Conservation (phyloP, 2,329 filamentous ascomycete species). For the Clarireedia hainanense region DNA sequence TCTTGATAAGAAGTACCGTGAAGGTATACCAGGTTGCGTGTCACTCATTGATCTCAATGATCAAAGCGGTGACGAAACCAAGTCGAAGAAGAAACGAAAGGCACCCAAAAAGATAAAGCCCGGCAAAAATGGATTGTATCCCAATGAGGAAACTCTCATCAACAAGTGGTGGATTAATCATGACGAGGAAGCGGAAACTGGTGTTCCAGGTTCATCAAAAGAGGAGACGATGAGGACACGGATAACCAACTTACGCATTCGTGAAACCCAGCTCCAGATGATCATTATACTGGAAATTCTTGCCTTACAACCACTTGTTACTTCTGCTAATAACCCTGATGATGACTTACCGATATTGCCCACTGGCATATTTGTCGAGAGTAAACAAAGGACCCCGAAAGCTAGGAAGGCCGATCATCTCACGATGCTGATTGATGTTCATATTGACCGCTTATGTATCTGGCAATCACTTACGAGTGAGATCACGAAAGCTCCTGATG, state of each 20-base stretch:
- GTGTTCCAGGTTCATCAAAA: constrained; percentile 34
- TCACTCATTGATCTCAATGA: constrained; percentile 45
- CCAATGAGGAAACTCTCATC: constrained; percentile 56
- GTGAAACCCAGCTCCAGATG: constrained; percentile 75
- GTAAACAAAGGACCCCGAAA: constrained; percentile 21
- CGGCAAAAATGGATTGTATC: constrained; percentile 62
- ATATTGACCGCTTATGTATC: constrained; percentile 72
- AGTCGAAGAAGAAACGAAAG: constrained; percentile 39
- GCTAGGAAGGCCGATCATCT: constrained; percentile 46
- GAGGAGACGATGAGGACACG: constrained; percentile 50
- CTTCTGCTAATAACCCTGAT: constrained; percentile 30
- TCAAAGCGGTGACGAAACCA: constrained; percentile 42
- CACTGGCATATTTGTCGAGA: constrained; percentile 8
- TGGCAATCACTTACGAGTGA: constrained; percentile 71
- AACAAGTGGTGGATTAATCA: constrained; percentile 63
- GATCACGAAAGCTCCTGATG: constrained; percentile 34
- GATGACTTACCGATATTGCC: constrained; percentile 25
- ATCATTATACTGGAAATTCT: constrained; percentile 72
- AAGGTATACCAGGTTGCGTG: constrained; percentile 57
- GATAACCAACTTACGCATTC: constrained; percentile 57
- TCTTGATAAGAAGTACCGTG: constrained; percentile 75
- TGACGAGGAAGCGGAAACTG: constrained; percentile 43
- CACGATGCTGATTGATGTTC: constrained; percentile 58
- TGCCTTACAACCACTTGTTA: constrained; percentile 52
- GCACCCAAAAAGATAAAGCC: constrained; percentile 58